A percentile compares a stretch with the other conserved stretches of the same genome.
Evolutionary conservation across 2,329 filamentous ascomycete species (phyloP).

Genomic region (Gyromitra esculenta): DNA sequence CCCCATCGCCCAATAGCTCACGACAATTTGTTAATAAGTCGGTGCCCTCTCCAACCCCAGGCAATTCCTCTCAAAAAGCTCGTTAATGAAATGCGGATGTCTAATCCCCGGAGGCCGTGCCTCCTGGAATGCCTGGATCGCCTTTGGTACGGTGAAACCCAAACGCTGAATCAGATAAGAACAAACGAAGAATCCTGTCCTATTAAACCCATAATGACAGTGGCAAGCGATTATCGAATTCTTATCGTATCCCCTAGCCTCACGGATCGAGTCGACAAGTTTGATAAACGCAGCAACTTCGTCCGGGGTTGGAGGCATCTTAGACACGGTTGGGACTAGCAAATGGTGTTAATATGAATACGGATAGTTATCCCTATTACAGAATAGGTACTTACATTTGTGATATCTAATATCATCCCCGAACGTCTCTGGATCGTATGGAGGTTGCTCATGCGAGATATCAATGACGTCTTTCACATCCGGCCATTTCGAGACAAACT

Average conservation of each 20-base stretch:
- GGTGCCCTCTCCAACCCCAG: conserved; percentile 52
- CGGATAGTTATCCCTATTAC: not conserved
- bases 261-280: conserved; percentile 64
- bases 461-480: conserved; percentile 74
- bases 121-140: conserved; percentile 79
- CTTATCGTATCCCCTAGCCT: conserved; percentile 52
- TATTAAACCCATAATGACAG: conserved; percentile 95
- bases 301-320: conserved; percentile 77
- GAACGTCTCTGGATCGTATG: conserved; percentile 75
- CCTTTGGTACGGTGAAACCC: conserved; percentile 76
- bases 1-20: not conserved
- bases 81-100: conserved; percentile 88
- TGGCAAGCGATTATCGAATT: conserved; percentile 64
- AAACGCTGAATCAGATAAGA: conserved; percentile 88
- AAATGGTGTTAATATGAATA: conserved; percentile 20
- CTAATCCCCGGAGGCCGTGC: conserved; percentile 83
- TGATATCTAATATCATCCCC: conserved; percentile 58
- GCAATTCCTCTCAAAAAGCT: conserved; percentile 78
- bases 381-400: conserved; percentile 53
- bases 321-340: conserved; percentile 74
- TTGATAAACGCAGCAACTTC: conserved; percentile 70
- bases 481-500: conserved; percentile 75
- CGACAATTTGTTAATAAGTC: conserved; percentile 42
- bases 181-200: conserved; percentile 89
- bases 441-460: conserved; percentile 88